Base-by-base conservation (phyloP, 768 basidiomycete species). In the Lactifluus rugatus region DNA sequence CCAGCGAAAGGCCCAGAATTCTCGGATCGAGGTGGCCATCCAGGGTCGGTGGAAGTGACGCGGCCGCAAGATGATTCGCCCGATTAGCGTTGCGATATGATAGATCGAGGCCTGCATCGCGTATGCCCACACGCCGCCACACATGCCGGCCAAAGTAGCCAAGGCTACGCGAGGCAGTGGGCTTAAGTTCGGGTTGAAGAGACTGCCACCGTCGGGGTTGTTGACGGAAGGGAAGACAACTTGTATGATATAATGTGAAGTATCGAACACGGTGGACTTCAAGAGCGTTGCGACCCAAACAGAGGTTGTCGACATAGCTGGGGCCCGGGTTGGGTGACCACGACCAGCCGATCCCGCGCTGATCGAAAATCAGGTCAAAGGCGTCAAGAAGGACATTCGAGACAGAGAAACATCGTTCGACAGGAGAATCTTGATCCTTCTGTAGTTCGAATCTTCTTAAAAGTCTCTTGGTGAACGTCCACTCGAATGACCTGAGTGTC, bases 1-100 rank as follows among this genome's bases (percentile, higher is more conserved):
- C 76, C 75, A 77, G 13, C 73, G 65, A 10, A 57, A 60, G 17
- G 66, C 63, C 75, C 75, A 76, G 58, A 75, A 73, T 16, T 74
- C 69, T 19, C 52, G 45, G 6, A 76, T 58, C 1, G 75, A 75
- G 2, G 71, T 71, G 4, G 76, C 54, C 4, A 23, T 16, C 71
- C 70, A 78, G 0, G 73, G 77, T 3, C 62, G 48, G 9, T 69
- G 63, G 36, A 71, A 71, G 21, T 66, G 42, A 2, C 70, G 72
- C 0, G 75, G 74, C 67, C 71, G 74, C 32, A 75, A 48, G 16
- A 74, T 17, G 26, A 66, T 37, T 26, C 73, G 41, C 37, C 66
- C 64, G 17, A 62, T n/a, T 36, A 71, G 21, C 4, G 64, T 67
- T n/a, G 58, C 49, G 50, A 69, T 14, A 26, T 66, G 56, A 49